These are phyloP conservation scores for Mycena kentingensis DNA, from an alignment of 768 basidiomycete genomes.

Conservation along the genomic window DNA sequence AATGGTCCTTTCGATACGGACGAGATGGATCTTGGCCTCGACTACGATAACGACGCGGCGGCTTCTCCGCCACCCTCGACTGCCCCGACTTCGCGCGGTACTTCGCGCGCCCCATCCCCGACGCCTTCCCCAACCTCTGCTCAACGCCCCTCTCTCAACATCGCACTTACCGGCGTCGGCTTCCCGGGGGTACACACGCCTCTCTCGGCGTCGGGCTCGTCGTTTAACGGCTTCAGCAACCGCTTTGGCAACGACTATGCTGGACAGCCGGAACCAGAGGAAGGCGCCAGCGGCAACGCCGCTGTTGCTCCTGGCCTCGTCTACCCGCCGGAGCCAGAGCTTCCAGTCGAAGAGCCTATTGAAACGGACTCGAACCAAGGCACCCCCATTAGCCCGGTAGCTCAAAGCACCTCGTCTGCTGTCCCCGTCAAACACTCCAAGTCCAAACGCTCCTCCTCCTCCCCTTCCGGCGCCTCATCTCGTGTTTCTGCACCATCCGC, in stretches of 20 bases:
- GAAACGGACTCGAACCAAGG: too few relatives aligned
- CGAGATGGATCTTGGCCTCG: constrained; percentile 82
- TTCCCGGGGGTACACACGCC: constrained; percentile 20
- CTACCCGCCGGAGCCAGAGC: constrained; percentile 18
- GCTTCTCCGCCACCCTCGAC: constrained; percentile 28
- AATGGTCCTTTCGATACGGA: constrained; percentile 67
- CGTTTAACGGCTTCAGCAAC: constrained; percentile 17
- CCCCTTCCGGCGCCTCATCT: constrained; percentile 17
- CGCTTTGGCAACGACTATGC: constrained; percentile 5
- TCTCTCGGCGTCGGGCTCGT: constrained; percentile 3
- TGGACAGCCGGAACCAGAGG: constrained; percentile 10
- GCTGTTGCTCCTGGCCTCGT: constrained; percentile 19
- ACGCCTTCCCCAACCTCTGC: constrained; percentile 18
- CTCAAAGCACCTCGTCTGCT: background rate
- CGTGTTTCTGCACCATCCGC: constrained; percentile 23
- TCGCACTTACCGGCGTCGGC: constrained; percentile 14
- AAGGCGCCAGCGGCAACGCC: constrained; percentile 1
- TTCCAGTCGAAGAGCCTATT: constrained; percentile 10
- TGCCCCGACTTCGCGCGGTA: constrained; percentile 20
- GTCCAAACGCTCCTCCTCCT: background rate
- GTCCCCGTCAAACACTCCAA: background rate
- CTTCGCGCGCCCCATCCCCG: constrained; percentile 21
- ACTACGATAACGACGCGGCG: constrained; percentile 39
- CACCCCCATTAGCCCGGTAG: background rate
- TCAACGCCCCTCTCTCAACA: constrained; percentile 25